Percentiles rank a stretch among this genome's conserved stretches.
Conservation (phyloP, 2,329 filamentous ascomycete species). For the Aspergillus sp. region DNA sequence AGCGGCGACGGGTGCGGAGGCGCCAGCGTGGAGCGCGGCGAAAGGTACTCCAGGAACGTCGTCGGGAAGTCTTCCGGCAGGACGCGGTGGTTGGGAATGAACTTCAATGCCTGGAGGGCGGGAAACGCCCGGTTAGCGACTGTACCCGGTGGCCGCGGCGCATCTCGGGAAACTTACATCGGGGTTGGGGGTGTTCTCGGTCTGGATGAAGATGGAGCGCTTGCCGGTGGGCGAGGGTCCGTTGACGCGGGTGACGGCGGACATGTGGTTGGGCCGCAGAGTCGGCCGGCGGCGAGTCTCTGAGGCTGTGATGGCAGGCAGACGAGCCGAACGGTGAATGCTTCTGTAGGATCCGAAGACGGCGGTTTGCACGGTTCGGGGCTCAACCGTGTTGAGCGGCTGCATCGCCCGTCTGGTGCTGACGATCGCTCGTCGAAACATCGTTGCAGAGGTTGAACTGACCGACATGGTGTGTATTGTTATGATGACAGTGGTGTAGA, state of each 20-base stretch:
- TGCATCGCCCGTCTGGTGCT: slow-evolving; percentile 20
- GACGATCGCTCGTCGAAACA: slow-evolving; percentile 31
- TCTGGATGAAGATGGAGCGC: slow-evolving; percentile 96
- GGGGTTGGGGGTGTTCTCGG: slow-evolving; percentile 88
- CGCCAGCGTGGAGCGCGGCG: slow-evolving; percentile 80
- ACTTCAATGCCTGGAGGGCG: slow-evolving; percentile 69
- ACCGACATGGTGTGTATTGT: slow-evolving; percentile 27
- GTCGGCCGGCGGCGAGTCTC: slow-evolving; percentile 47
- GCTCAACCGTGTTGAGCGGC: slow-evolving; percentile 20
- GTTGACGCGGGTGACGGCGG: slow-evolving; percentile 36
- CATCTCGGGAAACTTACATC: slow-evolving; percentile 57
- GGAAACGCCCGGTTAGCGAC: not conserved
- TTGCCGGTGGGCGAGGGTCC: slow-evolving; percentile 40
- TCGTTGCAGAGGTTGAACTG: slow-evolving; percentile 30
- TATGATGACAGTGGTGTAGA: not conserved
- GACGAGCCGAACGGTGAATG: slow-evolving; percentile 44
- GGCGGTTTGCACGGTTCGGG: slow-evolving; percentile 27
- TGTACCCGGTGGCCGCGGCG: not conserved
- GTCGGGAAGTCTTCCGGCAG: slow-evolving; percentile 71
- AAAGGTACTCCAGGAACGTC: slow-evolving; percentile 88
- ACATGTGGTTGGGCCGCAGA: slow-evolving; percentile 43
- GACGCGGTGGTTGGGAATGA: slow-evolving; percentile 84
- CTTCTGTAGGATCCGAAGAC: slow-evolving; percentile 34
- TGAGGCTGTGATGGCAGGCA: slow-evolving; percentile 50
- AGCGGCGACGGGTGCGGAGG: slow-evolving; percentile 89